Conservation (phyloP, 768 basidiomycete species). For the Auriscalpium microsporum region DNA sequence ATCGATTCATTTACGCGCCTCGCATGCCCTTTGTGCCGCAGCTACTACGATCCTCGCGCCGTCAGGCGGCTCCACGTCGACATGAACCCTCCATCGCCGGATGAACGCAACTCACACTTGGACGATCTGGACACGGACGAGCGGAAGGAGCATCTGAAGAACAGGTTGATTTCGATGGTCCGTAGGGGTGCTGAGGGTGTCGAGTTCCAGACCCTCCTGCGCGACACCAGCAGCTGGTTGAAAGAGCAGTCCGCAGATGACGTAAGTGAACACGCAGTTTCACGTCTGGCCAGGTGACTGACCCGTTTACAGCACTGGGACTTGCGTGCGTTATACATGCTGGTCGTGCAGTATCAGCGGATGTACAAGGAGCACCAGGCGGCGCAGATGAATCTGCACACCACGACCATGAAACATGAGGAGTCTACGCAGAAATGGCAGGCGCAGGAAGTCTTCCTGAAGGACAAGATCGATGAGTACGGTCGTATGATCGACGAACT, state of each 20-base stretch:
- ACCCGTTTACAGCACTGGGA: slow-evolving; percentile 13
- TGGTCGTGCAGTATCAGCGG: slow-evolving; percentile 13
- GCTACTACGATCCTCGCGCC: slow-evolving; percentile 7
- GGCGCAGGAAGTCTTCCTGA: slow-evolving; percentile 3
- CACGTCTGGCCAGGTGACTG: not conserved
- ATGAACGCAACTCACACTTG: slow-evolving; percentile 1
- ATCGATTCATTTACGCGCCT: slow-evolving; percentile 10
- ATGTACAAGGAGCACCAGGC: slow-evolving; percentile 16
- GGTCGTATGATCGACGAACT: not conserved
- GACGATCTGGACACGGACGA: not conserved
- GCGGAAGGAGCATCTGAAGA: slow-evolving; percentile 9
- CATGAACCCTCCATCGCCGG: slow-evolving; percentile 6
- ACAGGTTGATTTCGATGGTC: slow-evolving; percentile 10
- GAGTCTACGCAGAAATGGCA: slow-evolving; percentile 6
- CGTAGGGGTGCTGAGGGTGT: slow-evolving; percentile 13
- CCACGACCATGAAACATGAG: slow-evolving; percentile 11
- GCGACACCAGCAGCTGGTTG: slow-evolving; percentile 12
- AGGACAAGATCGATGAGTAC: slow-evolving; percentile 7
- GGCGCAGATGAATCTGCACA: slow-evolving; percentile 8
- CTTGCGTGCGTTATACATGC: slow-evolving; percentile 13
- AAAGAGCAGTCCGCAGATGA: slow-evolving; percentile 10
- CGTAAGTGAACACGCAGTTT: slow-evolving; percentile 2
- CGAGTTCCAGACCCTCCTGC: slow-evolving; percentile 12
- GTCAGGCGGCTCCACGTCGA: slow-evolving; percentile 14
- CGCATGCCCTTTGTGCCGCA: slow-evolving; percentile 14